Percentiles rank a stretch among this genome's conserved stretches.
phyloP scores from a whole-genome alignment of 2,329 filamentous ascomycete genomes.

The Periconia macrospinosa region DNA sequence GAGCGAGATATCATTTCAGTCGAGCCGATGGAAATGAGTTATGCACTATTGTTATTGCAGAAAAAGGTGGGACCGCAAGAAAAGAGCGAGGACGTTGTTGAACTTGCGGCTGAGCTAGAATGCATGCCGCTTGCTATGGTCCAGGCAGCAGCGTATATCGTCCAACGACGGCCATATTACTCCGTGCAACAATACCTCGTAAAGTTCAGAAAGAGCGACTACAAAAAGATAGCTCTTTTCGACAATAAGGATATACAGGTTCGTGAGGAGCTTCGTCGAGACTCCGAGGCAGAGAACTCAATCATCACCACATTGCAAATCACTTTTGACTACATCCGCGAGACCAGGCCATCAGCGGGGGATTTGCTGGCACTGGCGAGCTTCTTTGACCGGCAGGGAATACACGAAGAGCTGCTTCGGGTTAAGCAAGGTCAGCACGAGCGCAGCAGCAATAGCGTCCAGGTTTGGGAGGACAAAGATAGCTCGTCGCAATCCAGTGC shows the following conservation, averaged over 20 bases:
- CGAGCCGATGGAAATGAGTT: constrained; percentile 10
- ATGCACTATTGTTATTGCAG: constrained; percentile 8
- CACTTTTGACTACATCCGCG: constrained; percentile 38
- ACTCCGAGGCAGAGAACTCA: constrained; percentile 36
- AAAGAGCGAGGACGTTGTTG: not conserved
- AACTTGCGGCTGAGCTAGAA: constrained; percentile 26
- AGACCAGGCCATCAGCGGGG: constrained; percentile 35
- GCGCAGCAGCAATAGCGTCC: no score
- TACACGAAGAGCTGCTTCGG: constrained; percentile 19
- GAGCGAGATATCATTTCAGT: constrained; percentile 7
- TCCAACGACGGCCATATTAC: constrained; percentile 11
- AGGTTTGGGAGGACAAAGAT: no score
- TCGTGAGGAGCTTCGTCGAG: constrained; percentile 38
- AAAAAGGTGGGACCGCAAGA: constrained; percentile 6
- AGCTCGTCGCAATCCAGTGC: no score
- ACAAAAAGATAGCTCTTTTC: constrained; percentile 20
- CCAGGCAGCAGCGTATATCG: constrained; percentile 39
- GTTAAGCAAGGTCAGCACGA: no score
- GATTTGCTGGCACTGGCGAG: constrained; percentile 53
- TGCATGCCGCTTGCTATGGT: constrained; percentile 40
- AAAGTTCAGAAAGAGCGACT: constrained; percentile 40
- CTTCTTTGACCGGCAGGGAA: constrained; percentile 50
- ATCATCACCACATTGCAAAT: constrained; percentile 43
- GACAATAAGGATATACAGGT: constrained; percentile 29
- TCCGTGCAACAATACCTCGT: constrained; percentile 41